These are phyloP conservation scores for Phalaenopsis hybrid DNA, from an alignment of 116 monocot genomes.

Conservation along the genomic window DNA sequence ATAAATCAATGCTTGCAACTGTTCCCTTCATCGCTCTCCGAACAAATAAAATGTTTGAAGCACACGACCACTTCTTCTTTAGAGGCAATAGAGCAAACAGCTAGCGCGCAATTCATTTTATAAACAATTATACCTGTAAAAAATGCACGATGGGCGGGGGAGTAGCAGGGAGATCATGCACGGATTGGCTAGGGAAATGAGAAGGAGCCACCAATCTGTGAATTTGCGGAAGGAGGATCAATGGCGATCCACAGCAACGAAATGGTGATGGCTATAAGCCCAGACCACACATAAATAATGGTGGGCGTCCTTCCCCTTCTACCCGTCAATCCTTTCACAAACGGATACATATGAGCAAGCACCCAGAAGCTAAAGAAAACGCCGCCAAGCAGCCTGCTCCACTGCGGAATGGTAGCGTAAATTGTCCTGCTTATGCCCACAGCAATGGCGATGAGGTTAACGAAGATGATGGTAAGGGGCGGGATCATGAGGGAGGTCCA, in stretches of 20 bases:
- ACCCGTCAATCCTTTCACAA: slow-evolving; percentile 28
- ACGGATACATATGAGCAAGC: slow-evolving; percentile 26
- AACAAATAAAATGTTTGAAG: background rate
- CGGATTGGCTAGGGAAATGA: slow-evolving; percentile 1
- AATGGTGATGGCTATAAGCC: slow-evolving; percentile 26
- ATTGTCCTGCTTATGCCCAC: slow-evolving; percentile 27
- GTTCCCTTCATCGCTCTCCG: background rate
- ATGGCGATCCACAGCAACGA: slow-evolving; percentile 17
- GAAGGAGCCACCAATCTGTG: slow-evolving; percentile 19
- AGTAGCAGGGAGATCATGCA: background rate
- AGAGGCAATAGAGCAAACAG: background rate
- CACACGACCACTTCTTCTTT: background rate
- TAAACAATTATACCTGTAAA: background rate
- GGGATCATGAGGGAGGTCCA: slow-evolving; percentile 39
- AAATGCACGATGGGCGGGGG: background rate
- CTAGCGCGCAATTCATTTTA: background rate
- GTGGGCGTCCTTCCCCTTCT: slow-evolving; percentile 28
- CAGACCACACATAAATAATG: slow-evolving; percentile 26
- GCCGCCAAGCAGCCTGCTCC: slow-evolving; percentile 26
- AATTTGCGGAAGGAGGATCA: slow-evolving; percentile 4
- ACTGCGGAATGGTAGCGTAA: slow-evolving; percentile 18
- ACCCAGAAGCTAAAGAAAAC: slow-evolving; percentile 37
- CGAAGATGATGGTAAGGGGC: slow-evolving; percentile 31
- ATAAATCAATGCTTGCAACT: background rate
- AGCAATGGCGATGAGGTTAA: slow-evolving; percentile 33